Base-by-base conservation (phyloP, 257 asterid species). In the Scutellaria baicalensis region DNA sequence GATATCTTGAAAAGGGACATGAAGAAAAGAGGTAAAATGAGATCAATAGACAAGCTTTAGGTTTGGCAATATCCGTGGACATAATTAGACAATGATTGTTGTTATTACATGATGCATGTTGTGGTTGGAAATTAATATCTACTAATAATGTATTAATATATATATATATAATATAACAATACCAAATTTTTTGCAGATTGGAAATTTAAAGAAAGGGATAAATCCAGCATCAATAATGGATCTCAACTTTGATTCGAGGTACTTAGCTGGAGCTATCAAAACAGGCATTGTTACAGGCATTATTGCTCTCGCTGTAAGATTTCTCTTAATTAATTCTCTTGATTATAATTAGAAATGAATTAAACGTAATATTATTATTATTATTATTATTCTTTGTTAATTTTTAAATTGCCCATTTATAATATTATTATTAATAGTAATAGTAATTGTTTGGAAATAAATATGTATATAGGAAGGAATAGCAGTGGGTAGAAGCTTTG, bases 401-500 rank as follows among this genome's bases (percentile, higher is more conserved):
- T 27, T 27, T 27, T 27, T 27, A 27, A 27, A n/a, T n/a, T n/a
- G n/a, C 33, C 33, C 33, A 27, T 27, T 27, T 27, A 27, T 27
- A n/a, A n/a, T n/a, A n/a, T n/a, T n/a, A n/a, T n/a, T n/a, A n/a
- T n/a, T n/a, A n/a, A n/a, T n/a, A n/a, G n/a, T n/a, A n/a, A n/a
- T n/a, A n/a, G 43, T 5, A 9, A 5, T 5, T 56, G 3, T 1
- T 33, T 23, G 6, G 20, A 6, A 11, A 9, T 57, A 57, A 6
- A n/a, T 44, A 3, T 1, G 0, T 31, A 8, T 8, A 2, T 82
- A 94, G 99, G 99, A 94, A 87, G 99, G 99, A 61, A 91, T 94
- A 71, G 97, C 97, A 10, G 99, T 91, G 6, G 99, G 99, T 1
- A 82, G 97, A 88, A 91, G 97, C 81, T 94, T 94, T 75, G 89